These are phyloP conservation scores for Cryptococcus deneoformans DNA, from an alignment of 1,284 basidiomycete genomes.

Conservation along the genomic window DNA sequence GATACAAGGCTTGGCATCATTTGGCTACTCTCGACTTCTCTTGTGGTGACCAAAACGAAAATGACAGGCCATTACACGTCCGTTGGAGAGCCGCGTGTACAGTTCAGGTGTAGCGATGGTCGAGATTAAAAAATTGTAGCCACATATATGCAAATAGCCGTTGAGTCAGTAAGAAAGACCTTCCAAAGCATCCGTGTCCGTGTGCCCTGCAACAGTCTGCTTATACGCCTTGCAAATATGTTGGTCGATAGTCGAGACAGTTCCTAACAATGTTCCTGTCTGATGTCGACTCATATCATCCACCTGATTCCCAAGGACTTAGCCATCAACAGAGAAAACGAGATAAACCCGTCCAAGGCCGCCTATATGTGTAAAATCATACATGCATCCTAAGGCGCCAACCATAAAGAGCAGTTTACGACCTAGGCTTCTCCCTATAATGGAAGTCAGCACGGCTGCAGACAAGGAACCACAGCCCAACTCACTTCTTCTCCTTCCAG, in stretches of 20 bases:
- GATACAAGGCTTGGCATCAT: no score
- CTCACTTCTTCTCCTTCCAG: slow-evolving; percentile 98
- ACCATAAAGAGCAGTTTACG: slow-evolving; percentile 19
- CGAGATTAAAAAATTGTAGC: no score
- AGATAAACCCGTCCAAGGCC: not conserved
- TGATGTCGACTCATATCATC: not conserved
- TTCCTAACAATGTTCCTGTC: not conserved
- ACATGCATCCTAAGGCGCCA: slow-evolving; percentile 29
- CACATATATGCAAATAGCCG: no score
- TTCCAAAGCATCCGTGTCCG: no score
- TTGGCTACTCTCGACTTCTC: no score
- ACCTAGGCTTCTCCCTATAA: slow-evolving; percentile 36
- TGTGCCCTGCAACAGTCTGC: no score
- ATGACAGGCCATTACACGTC: no score
- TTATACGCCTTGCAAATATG: not conserved
- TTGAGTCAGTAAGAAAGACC: no score
- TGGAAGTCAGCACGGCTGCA: not conserved
- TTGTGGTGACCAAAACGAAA: no score
- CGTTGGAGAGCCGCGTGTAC: no score
- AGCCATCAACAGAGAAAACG: not conserved
- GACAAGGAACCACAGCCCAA: not conserved
- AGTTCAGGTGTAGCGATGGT: no score
- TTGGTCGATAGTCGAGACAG: not conserved
- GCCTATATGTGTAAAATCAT: slow-evolving; percentile 13
- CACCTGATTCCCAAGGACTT: no score